phyloP scores from a whole-genome alignment of 2,329 filamentous ascomycete species.

The Colletotrichum viniferum region DNA sequence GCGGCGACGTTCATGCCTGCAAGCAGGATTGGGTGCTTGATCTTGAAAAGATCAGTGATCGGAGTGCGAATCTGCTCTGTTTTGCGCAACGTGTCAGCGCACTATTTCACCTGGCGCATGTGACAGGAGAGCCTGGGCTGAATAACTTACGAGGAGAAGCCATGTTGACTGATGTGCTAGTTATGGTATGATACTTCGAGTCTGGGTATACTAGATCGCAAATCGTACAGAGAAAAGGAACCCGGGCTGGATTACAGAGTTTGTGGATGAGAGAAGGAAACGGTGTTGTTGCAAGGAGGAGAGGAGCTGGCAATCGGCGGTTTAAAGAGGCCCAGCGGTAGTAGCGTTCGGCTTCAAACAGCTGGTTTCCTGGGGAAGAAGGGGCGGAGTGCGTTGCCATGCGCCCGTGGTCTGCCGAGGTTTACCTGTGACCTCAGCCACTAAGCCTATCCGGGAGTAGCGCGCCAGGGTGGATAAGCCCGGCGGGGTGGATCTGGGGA shows the following conservation, averaged over 20 bases:
- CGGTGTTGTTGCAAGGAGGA: not conserved
- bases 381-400: slow-evolving; percentile 20
- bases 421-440: slow-evolving; percentile 18
- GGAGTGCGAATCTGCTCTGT: slow-evolving; percentile 88
- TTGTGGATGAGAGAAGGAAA: not conserved
- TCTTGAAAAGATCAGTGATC: slow-evolving; percentile 94
- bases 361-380: slow-evolving; percentile 19
- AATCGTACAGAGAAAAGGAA: slow-evolving; percentile 21
- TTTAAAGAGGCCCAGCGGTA: slow-evolving; percentile 11
- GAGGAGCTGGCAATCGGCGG: slow-evolving; percentile 1
- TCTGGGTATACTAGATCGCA: slow-evolving; percentile 14
- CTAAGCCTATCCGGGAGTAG: not conserved
- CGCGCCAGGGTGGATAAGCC: not conserved
- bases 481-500: slow-evolving; percentile 22
- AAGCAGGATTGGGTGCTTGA: slow-evolving; percentile 94
- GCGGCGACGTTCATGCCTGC: slow-evolving; percentile 99
- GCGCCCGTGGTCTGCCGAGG: slow-evolving; percentile 22
- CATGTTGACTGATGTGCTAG: slow-evolving; percentile 55
- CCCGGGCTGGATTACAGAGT: not conserved
- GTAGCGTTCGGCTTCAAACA: slow-evolving; percentile 6
- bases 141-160: slow-evolving; percentile 77
- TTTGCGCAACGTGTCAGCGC: slow-evolving; percentile 24
- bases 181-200: not conserved
- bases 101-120: not conserved
- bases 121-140: slow-evolving; percentile 3